A percentile compares a stretch with the other conserved stretches of the same genome.
Conservation (phyloP, 192 early-diverging fungal species). For the Rhizophagus clarus region DNA sequence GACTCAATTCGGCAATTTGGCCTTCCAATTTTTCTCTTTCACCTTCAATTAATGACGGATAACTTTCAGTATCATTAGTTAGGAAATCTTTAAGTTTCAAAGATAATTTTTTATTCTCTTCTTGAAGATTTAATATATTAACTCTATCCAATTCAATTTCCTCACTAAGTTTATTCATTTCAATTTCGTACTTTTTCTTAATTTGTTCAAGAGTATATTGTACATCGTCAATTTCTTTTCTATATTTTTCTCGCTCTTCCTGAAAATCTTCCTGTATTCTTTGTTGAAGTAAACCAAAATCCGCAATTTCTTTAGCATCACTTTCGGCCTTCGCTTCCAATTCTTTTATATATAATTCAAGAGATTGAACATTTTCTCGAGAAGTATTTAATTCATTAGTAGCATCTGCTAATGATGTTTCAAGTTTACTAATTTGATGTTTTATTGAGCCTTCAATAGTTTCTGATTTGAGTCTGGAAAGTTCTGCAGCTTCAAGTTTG, state of each 20-base stretch:
- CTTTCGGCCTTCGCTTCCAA: constrained; percentile 80
- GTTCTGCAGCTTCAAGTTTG: constrained; percentile 67
- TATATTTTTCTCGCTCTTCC: constrained; percentile 68
- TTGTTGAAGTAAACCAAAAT: constrained; percentile 68
- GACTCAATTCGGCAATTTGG: constrained; percentile 71
- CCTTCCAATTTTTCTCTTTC: constrained; percentile 78
- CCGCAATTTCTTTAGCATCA: constrained; percentile 65
- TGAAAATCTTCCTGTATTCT: constrained; percentile 79
- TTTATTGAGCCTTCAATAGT: constrained; percentile 69
- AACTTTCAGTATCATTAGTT: constrained; percentile 35
- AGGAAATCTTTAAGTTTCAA: constrained; percentile 62
- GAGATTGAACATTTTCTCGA: constrained; percentile 63
- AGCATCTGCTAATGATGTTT: constrained; percentile 65
- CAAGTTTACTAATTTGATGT: constrained; percentile 69
- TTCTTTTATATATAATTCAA: constrained; percentile 73
- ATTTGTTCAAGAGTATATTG: constrained; percentile 71
- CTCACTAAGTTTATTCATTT: constrained; percentile 74
- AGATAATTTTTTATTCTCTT: constrained; percentile 70
- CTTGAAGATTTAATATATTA: constrained; percentile 65
- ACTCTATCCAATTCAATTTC: constrained; percentile 81
- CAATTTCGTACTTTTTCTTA: constrained; percentile 82
- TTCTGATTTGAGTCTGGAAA: constrained; percentile 73
- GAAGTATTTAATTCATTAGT: constrained; percentile 59
- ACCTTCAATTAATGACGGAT: constrained; percentile 56
- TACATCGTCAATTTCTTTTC: constrained; percentile 75